These are phyloP conservation scores for Xylariales sp. DNA, from an alignment of 2,329 filamentous ascomycete genomes.

Conservation along the genomic window DNA sequence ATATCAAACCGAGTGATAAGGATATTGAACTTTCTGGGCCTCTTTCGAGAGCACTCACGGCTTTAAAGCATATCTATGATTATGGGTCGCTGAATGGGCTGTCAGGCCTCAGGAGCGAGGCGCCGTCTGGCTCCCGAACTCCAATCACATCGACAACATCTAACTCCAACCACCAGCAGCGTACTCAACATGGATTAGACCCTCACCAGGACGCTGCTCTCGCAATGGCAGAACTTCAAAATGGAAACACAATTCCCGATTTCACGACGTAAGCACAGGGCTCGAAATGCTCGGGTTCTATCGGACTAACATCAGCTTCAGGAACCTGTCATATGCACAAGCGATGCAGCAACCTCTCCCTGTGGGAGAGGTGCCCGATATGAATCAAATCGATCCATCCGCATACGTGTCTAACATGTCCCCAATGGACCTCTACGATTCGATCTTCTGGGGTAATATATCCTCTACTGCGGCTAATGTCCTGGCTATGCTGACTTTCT, in stretches of 20 bases:
- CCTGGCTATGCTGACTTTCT: slow-evolving; percentile 12
- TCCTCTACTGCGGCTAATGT: neutral
- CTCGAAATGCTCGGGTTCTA: neutral
- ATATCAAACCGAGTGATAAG: slow-evolving; percentile 51
- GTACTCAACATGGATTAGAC: slow-evolving; percentile 30
- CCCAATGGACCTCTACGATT: slow-evolving; percentile 64
- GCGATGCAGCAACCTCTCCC: slow-evolving; percentile 26
- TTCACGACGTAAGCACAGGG: slow-evolving; percentile 31
- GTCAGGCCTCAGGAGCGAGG: slow-evolving; percentile 42
- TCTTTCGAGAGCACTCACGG: slow-evolving; percentile 55
- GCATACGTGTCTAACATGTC: slow-evolving; percentile 62
- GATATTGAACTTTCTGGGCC: slow-evolving; percentile 61
- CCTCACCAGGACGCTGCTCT: slow-evolving; percentile 59
- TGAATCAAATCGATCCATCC: slow-evolving; percentile 47
- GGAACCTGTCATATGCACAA: slow-evolving; percentile 19
- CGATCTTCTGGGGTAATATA: slow-evolving; percentile 60
- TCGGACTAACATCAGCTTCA: slow-evolving; percentile 3
- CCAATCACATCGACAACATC: slow-evolving; percentile 32
- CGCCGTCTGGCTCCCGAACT: slow-evolving; percentile 36
- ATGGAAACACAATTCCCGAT: slow-evolving; percentile 44
- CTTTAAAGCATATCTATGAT: slow-evolving; percentile 63
- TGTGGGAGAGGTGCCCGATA: slow-evolving; percentile 35
- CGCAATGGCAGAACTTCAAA: slow-evolving; percentile 63
- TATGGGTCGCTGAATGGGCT: slow-evolving; percentile 54
- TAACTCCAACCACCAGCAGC: slow-evolving; percentile 18